These are phyloP conservation scores for Mycena venus DNA, from an alignment of 768 basidiomycete species.

Conservation along the genomic window DNA sequence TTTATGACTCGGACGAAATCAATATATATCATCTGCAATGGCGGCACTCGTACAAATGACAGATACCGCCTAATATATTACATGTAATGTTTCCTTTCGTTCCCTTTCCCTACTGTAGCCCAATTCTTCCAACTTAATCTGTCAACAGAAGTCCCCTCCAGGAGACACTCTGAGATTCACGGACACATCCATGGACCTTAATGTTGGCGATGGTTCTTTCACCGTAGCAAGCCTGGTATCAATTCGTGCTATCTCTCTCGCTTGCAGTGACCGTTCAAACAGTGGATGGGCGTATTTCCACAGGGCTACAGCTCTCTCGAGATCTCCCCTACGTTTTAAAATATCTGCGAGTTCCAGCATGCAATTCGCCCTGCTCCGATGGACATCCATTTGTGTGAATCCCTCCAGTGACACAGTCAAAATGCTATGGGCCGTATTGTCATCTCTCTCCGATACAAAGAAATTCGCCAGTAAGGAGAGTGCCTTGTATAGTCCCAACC, in stretches of 20 bases:
- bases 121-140: neutral
- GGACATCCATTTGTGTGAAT: slow-evolving; percentile 1
- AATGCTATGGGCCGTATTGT: neutral
- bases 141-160: neutral
- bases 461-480: neutral
- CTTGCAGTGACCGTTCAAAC: neutral
- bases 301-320: neutral
- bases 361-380: neutral
- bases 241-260: neutral
- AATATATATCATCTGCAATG: too few species aligned
- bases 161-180: neutral
- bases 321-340: neutral
- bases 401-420: neutral
- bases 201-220: neutral
- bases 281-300: neutral
- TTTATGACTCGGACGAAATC: too few species aligned
- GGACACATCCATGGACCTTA: neutral
- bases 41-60: too few species aligned
- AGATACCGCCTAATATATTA: too few species aligned
- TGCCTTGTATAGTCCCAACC: neutral
- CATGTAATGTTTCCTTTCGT: neutral
- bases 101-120: neutral
- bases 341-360: neutral
- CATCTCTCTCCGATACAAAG: neutral
- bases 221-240: neutral